Evolutionary conservation across 495 filamentous ascomycete species (phyloP), one percentile per base, ranked within the genome.

Genomic region (Coniosporium apollinis): DNA sequence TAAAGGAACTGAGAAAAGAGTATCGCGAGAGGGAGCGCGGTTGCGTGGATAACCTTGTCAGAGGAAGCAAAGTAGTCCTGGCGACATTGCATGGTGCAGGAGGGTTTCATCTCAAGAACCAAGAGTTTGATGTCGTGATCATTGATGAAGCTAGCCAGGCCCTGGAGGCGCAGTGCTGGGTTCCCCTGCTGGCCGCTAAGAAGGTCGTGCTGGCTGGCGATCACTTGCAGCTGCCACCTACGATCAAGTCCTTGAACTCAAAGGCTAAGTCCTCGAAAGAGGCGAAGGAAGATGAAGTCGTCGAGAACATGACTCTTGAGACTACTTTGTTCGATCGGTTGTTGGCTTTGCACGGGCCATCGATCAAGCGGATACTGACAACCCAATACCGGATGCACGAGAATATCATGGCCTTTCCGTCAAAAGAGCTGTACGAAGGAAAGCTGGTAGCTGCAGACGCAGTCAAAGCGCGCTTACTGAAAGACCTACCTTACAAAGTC

Each of bases 301-400:
- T 13, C 4, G 28, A 33, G 5, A 39, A 48, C 8, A 57, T 69
- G 19, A 76, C 71, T 1, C 68, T 99, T 1, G 84, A 92, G 48
- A 79, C 65, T 1, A 96, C 89, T 0, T 62, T 99, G 4, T 99
- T 99, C 52, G 86, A 94, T 51, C 67, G 89, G 17, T 62, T 99
- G 14, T 65, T 99, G 14, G 64, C 63, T 4, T 61, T 94, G 2
- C 82, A 99, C 49, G 91, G 89, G 1, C 56, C 74, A 2, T 61
- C 57, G 0, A 82, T 99, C 55, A 99, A 96, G 61, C 64, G 79
- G 17, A 89, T 94, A 77, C 67, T 96, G 8, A 94, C 82, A n/a
- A 93, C 82, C 2, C 89, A 99, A 60, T 99, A 99, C 55, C 81
- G 89, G 6, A 99, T 99, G 89, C 87, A 99, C 55, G 76, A 82